phyloP scores from a whole-genome alignment of 2,329 filamentous ascomycete genomes.

The Aureobasidium leucospermi region DNA sequence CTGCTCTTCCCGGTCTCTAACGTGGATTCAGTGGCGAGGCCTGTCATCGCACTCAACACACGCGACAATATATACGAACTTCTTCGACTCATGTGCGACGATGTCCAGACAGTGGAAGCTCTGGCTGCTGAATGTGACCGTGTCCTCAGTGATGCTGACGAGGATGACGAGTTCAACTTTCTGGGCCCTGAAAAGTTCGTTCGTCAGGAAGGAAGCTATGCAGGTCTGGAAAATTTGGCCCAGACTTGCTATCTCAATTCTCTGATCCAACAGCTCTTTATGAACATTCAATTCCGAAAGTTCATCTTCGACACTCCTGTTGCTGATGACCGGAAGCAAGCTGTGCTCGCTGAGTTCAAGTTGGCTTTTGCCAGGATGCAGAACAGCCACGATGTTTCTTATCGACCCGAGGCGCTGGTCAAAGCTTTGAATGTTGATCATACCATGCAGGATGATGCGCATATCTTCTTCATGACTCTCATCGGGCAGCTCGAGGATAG shows the following conservation, averaged over 20 bases:
- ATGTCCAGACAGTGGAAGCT: slow-evolving; percentile 16
- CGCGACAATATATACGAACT: slow-evolving; percentile 32
- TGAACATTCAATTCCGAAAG: slow-evolving; percentile 80
- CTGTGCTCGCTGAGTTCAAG: slow-evolving; percentile 69
- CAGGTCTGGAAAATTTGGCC: slow-evolving; percentile 84
- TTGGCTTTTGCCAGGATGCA: slow-evolving; percentile 81
- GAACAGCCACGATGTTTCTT: slow-evolving; percentile 63
- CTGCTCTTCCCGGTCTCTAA: slow-evolving; percentile 21
- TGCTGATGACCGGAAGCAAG: slow-evolving; percentile 54
- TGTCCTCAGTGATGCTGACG: slow-evolving; percentile 3
- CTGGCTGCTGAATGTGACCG: slow-evolving; percentile 15
- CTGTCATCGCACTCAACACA: slow-evolving; percentile 26
- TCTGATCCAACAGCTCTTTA: slow-evolving; percentile 86
- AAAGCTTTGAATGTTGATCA: slow-evolving; percentile 77
- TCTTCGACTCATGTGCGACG: slow-evolving; percentile 27
- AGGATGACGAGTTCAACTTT: not conserved
- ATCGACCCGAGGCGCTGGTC: slow-evolving; percentile 68
- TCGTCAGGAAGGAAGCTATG: slow-evolving; percentile 71
- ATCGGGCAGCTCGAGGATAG: slow-evolving; percentile 88
- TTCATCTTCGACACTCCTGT: slow-evolving; percentile 60
- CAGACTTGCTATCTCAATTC: slow-evolving; percentile 98
- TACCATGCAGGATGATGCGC: slow-evolving; percentile 91
- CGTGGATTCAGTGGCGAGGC: not conserved
- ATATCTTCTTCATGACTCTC: slow-evolving; percentile 92
- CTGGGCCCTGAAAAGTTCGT: slow-evolving; percentile 39